phyloP scores from a whole-genome alignment of 2,329 filamentous ascomycete species.

The Aulographum hederae region DNA sequence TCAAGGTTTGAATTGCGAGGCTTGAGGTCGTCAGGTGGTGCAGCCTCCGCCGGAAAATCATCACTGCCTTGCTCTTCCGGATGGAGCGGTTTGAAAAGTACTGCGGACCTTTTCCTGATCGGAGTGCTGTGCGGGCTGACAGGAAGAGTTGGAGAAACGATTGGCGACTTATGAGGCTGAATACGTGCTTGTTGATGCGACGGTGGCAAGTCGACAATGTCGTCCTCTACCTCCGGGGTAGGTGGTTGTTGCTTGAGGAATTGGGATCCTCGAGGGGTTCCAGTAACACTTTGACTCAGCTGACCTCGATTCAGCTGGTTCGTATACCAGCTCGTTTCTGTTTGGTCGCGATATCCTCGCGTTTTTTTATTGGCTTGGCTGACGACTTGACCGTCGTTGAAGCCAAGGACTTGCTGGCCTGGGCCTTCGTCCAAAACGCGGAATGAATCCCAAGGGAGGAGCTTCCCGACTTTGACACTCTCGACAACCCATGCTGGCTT shows the following conservation, averaged over 20 bases:
- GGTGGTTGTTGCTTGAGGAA: background rate
- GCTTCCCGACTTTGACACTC: conserved; percentile 60
- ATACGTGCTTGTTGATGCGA: too few species aligned
- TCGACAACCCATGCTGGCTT: conserved; percentile 91
- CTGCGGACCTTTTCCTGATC: background rate
- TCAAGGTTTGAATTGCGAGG: too few species aligned
- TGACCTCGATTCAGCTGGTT: conserved; percentile 30
- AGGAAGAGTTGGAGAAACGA: background rate
- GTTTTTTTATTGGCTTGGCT: conserved; percentile 44
- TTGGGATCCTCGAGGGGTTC: background rate
- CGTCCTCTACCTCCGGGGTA: conserved; percentile 6
- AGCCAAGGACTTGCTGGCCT: conserved; percentile 58
- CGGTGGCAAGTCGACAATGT: conserved; percentile 10
- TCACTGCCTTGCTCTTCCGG: background rate
- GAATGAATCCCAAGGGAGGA: conserved; percentile 76
- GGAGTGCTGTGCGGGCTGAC: background rate
- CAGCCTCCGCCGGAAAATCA: background rate
- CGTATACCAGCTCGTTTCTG: conserved; percentile 66
- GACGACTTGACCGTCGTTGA: conserved; percentile 42
- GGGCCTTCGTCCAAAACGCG: conserved; percentile 70
- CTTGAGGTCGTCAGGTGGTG: background rate
- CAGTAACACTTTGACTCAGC: background rate
- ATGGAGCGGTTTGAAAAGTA: too few species aligned
- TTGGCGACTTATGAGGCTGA: background rate
- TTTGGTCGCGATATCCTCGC: conserved; percentile 63